Percentiles rank a stretch among this genome's conserved stretches.
phyloP scores from a whole-genome alignment of 2,329 filamentous ascomycete genomes.

The Venturia nashicola region DNA sequence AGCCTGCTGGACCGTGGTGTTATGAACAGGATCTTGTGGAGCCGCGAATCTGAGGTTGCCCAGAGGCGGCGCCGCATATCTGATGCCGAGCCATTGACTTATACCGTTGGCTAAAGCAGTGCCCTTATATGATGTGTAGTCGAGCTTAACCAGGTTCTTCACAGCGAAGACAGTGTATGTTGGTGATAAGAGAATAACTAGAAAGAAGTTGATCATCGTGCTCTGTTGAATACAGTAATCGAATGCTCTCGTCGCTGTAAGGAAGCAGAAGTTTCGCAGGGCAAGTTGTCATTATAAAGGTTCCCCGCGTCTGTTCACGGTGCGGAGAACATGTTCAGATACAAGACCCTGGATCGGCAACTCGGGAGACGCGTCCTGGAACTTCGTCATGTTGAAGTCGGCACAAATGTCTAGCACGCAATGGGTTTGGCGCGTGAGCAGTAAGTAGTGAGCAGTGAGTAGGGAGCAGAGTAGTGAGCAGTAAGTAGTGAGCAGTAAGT shows the following conservation, averaged over 20 bases:
- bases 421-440: not conserved
- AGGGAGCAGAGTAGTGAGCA: too few relatives aligned
- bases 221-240: not conserved
- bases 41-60: constrained; percentile 17
- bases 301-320: not conserved
- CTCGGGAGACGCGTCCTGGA: not conserved
- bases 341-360: not conserved
- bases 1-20: not conserved
- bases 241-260: not conserved
- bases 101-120: not conserved
- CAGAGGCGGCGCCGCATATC: constrained; percentile 27
- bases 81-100: constrained; percentile 55
- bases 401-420: not conserved
- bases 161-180: not conserved
- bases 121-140: not conserved
- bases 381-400: not conserved
- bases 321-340: not conserved
- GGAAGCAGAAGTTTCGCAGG: not conserved
- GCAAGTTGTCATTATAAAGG: not conserved
- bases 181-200: not conserved
- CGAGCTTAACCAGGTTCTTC: not conserved
- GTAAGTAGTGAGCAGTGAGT: too few relatives aligned
- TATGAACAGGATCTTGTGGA: constrained; percentile 8
- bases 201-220: not conserved
- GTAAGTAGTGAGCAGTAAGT: too few relatives aligned